phyloP scores from a whole-genome alignment of 1,284 basidiomycete species.

The Anthracocystis walkeri region DNA sequence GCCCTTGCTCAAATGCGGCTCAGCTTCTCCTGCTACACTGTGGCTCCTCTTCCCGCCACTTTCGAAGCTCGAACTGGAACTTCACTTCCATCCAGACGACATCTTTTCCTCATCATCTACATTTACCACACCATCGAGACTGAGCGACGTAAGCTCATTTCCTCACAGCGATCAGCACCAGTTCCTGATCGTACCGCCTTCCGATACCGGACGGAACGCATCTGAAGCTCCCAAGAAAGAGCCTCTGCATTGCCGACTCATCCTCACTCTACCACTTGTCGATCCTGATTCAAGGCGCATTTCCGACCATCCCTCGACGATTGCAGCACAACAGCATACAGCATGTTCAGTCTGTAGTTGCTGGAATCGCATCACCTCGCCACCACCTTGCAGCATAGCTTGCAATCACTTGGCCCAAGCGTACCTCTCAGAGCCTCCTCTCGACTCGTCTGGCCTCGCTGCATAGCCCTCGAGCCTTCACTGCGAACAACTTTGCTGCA shows the following conservation, averaged over 20 bases:
- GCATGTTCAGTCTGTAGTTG: conserved; percentile 7
- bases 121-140: too few relatives aligned
- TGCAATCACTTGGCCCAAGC: background rate
- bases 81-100: too few relatives aligned
- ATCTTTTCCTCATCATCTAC: too few relatives aligned
- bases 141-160: too few relatives aligned
- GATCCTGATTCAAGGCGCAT: background rate
- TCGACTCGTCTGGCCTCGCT: conserved; percentile 4
- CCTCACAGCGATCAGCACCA: too few relatives aligned
- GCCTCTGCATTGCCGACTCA: too few relatives aligned
- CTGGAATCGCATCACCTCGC: background rate
- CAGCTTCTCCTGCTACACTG: background rate
- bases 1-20: conserved; percentile 6
- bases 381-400: conserved; percentile 2
- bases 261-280: too few relatives aligned
- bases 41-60: background rate
- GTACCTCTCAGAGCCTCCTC: background rate
- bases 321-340: background rate
- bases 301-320: background rate
- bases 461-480: background rate
- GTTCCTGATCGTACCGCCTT: too few relatives aligned
- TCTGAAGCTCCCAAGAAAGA: too few relatives aligned
- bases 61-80: background rate
- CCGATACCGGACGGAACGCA: too few relatives aligned
- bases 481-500: background rate